Percentiles rank a stretch among this genome's conserved stretches.
Evolutionary conservation across 768 basidiomycete genomes (phyloP).

Genomic region (Collybia nuda): DNA sequence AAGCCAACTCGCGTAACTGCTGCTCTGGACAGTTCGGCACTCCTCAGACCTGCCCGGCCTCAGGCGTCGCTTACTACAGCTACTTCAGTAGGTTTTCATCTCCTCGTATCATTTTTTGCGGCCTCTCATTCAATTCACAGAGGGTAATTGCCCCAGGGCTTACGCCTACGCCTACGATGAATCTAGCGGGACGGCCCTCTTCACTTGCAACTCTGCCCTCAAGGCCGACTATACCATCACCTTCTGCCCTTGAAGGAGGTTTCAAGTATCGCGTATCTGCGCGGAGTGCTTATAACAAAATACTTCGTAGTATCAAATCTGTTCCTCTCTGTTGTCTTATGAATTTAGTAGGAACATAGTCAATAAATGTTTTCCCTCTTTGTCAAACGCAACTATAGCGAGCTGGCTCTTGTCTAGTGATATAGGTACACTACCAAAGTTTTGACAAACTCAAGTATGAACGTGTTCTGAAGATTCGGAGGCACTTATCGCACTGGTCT

Average conservation of each 20-base stretch:
- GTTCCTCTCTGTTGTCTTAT: too few relatives aligned
- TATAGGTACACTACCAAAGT: too few relatives aligned
- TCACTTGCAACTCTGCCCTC: conserved; percentile 41
- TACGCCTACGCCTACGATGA: conserved; percentile 62
- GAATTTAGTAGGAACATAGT: too few relatives aligned
- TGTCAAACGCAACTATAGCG: too few relatives aligned
- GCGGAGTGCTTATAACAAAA: too few relatives aligned
- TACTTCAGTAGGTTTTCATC: conserved; percentile 31
- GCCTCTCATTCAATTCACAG: conserved; percentile 14
- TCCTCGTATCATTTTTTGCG: not conserved
- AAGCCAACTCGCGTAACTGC: conserved; percentile 62
- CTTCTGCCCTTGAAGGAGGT: conserved; percentile 39
- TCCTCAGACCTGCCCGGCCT: conserved; percentile 53
- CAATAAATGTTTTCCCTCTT: too few relatives aligned
- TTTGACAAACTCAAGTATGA: too few relatives aligned
- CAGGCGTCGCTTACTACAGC: conserved; percentile 37
- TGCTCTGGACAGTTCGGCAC: conserved; percentile 58
- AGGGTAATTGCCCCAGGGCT: conserved; percentile 41
- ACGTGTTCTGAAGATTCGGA: too few relatives aligned
- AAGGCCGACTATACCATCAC: conserved; percentile 49
- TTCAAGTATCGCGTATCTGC: too few relatives aligned
- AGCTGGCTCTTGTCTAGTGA: too few relatives aligned
- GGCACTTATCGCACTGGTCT: too few relatives aligned
- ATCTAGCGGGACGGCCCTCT: conserved; percentile 48
- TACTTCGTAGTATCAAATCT: too few relatives aligned